Conservation (phyloP, 805 yeast species). For the Monosporozyma solicola region DNA sequence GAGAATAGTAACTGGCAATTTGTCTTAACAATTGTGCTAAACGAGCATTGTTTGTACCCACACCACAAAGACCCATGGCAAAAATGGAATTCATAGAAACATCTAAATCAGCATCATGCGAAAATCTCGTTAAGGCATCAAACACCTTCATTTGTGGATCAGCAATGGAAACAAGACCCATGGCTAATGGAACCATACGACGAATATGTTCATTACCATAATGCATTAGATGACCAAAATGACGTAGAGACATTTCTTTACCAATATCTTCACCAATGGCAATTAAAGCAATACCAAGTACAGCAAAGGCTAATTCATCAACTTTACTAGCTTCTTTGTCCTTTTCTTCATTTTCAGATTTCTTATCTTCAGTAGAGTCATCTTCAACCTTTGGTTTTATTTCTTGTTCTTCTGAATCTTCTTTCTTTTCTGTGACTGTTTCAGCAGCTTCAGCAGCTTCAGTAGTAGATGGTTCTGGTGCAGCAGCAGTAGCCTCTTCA, state of each 20-base stretch:
- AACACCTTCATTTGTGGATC: conserved; percentile 95
- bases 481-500: background rate
- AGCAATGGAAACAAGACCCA: conserved; percentile 89
- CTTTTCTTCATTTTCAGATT: conserved; percentile 18
- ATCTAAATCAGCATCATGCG: conserved; percentile 90
- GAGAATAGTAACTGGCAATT: conserved; percentile 84
- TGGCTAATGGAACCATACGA: conserved; percentile 95
- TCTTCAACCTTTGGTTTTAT: conserved; percentile 24
- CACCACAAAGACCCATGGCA: conserved; percentile 96
- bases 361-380: conserved; percentile 14
- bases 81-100: conserved; percentile 93
- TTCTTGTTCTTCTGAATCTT: conserved; percentile 18
- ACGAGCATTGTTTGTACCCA: conserved; percentile 98
- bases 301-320: conserved; percentile 65
- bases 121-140: conserved; percentile 90
- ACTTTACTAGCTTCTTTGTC: conserved; percentile 26
- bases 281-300: conserved; percentile 85
- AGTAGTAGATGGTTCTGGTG: conserved; percentile 7
- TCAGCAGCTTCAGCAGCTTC: conserved; percentile 24
- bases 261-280: conserved; percentile 98
- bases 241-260: conserved; percentile 94
- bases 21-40: conserved; percentile 92
- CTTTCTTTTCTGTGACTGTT: conserved; percentile 34
- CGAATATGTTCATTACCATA: conserved; percentile 88
- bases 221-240: conserved; percentile 95